Base-by-base conservation (phyloP, 2,329 filamentous ascomycete species). In the Phaeomoniella chlamydospora region DNA sequence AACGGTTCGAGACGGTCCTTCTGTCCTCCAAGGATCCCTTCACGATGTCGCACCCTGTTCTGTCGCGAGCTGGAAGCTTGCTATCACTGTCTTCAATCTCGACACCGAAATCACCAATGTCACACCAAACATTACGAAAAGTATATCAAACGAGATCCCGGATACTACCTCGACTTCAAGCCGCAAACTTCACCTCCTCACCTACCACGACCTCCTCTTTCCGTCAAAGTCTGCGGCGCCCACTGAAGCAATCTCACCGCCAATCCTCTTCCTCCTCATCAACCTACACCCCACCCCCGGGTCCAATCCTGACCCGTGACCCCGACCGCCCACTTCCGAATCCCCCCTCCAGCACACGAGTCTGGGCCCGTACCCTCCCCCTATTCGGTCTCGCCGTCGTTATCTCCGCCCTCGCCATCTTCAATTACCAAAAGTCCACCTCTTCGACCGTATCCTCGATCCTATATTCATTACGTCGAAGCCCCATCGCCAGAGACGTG, bases 391-490 rank as follows among this genome's bases (percentile, higher is more conserved):
- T 72, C 43, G 65, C 84, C 43, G 74, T 94, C 47, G 71, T 73
- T 34, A 67, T 70, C 37, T 80, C 78, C 45, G 77, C 78, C 45
- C 64, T 92, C 41, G 84, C 80, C 47, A 94, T 98, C 59, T 96
- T 98, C 80, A 98, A 98, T 71, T 96, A 98, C 72, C 88, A 98
- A 58, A 94, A 94, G 59, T 75, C 78, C 39, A 85, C 82, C n/a
- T 85, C 77, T 16, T 82, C 81, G 37, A 73, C 88, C 18, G 82
- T 94, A n/a, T 76, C 76, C 37, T 84, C 81, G 37, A 90, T 86
- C 3, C 72, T 98, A 17, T 98, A 96, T 67, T 82, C 88, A 1
- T 72, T 98, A 43, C 82, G 90, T 44, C 92, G 83, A 2, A 85
- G 80, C 39, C 63, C 72, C 2, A 62, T 67, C 40, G 90, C 86